Evolutionary conservation across 2,329 filamentous ascomycete genomes (phyloP).

Genomic region (Xylaria sp.): DNA sequence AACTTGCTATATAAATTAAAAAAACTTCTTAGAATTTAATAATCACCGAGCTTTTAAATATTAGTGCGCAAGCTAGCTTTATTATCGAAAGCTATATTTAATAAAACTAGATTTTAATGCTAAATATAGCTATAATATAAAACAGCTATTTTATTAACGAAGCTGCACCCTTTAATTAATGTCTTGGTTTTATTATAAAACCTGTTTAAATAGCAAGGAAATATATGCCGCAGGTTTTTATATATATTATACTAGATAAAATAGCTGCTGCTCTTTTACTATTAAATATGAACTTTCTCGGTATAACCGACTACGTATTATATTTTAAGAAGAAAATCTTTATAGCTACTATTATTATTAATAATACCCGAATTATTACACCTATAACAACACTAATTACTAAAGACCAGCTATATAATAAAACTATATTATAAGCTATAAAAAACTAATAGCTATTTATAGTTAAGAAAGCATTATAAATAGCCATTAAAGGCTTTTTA

Average conservation of each 20-base stretch:
- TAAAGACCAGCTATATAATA: background rate
- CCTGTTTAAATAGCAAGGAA: background rate
- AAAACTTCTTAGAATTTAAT: background rate
- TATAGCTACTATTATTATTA: background rate
- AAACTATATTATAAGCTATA: background rate
- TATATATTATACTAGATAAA: too few relatives aligned
- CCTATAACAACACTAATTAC: background rate
- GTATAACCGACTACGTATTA: too few relatives aligned
- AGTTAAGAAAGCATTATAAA: background rate
- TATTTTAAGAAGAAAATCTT: too few relatives aligned
- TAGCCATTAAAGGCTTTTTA: background rate
- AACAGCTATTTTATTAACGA: background rate
- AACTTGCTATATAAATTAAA: background rate
- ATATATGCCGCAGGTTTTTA: too few relatives aligned
- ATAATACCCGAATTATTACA: background rate
- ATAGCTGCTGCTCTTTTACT: too few relatives aligned
- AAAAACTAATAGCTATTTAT: slow-evolving; percentile 12
- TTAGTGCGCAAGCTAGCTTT: background rate
- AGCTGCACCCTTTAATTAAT: background rate
- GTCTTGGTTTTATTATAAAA: background rate
- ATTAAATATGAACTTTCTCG: too few relatives aligned
- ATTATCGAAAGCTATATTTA: background rate
- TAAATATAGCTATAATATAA: background rate
- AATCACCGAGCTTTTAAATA: background rate
- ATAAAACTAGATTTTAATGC: background rate